Evolutionary conservation across 352 stramenopile species (phyloP), one percentile per base, ranked within the genome.

Genomic region (Aphanomyces invadans): DNA sequence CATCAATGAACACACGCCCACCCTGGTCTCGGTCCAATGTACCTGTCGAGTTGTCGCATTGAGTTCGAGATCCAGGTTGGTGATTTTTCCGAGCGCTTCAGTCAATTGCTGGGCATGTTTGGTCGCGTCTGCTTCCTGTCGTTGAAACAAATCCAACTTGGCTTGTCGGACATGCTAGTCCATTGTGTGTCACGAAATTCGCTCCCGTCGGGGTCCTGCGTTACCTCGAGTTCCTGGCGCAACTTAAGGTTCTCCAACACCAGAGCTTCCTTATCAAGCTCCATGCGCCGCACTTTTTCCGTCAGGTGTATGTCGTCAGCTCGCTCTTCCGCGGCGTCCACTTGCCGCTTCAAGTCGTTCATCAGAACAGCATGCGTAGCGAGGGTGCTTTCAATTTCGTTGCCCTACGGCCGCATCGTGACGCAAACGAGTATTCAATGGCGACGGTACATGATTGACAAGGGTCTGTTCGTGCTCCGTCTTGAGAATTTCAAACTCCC

Each of bases 381-480:
- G n/a, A 89, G 76, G 3, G 90, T 70, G 49, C 75, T 81, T 51
- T 92, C 81, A 70, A 89, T 81, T 48, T 95, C 86, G 31, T 86
- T 87, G 19, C 79, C 69, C 73, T 88, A 52, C n/a, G n/a, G n/a
- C n/a, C n/a, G n/a, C n/a, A n/a, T n/a, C n/a, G n/a, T n/a, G n/a
- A n/a, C n/a, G n/a, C n/a, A n/a, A n/a, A n/a, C n/a, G n/a, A n/a
- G n/a, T n/a, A n/a, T n/a, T n/a, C n/a, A n/a, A n/a, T n/a, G n/a
- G 48, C n/a, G 19, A 19, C 25, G 28, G 25, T 64, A 29, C 79
- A 68, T 92, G 83, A 49, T 92, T 79, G 28, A 89, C 76, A 0
- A 81, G 76, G 64, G 80, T 90, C 73, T 92, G 82, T 54, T 92
- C 86, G 75, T 90, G 91, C 74, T 92, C 86, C 31, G 84, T 85